phyloP scores from a whole-genome alignment of 2,329 filamentous ascomycete genomes.

The Botrytis hyacinthi region DNA sequence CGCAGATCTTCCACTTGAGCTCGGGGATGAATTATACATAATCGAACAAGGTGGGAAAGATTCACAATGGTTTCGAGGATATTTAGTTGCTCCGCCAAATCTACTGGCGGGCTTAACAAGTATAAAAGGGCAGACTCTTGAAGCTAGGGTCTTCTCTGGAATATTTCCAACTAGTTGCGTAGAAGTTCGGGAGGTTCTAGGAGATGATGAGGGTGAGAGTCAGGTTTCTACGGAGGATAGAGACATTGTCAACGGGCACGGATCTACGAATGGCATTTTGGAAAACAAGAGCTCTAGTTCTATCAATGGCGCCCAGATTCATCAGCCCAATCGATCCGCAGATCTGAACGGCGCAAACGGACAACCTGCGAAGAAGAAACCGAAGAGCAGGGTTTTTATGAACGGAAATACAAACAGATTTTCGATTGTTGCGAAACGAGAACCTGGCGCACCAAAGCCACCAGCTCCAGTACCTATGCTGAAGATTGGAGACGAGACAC shows the following conservation, averaged over 20 bases:
- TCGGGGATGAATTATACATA: constrained; percentile 97
- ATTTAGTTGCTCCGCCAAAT: constrained; percentile 90
- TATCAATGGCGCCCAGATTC: not conserved
- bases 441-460: constrained; percentile 70
- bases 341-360: constrained; percentile 16
- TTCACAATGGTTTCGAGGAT: constrained; percentile 91
- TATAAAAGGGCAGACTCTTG: constrained; percentile 86
- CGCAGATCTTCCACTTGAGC: constrained; percentile 91
- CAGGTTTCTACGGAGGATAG: constrained; percentile 24
- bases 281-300: not conserved
- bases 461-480: constrained; percentile 94
- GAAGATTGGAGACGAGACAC: constrained; percentile 95
- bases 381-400: constrained; percentile 24
- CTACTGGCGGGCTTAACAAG: constrained; percentile 88
- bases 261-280: constrained; percentile 23
- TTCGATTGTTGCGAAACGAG: constrained; percentile 53
- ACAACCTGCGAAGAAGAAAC: constrained; percentile 23
- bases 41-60: constrained; percentile 88
- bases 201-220: constrained; percentile 60
- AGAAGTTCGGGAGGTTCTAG: constrained; percentile 88
- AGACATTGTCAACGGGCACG: constrained; percentile 21
- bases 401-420: constrained; percentile 38
- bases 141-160: constrained; percentile 96
- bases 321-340: not conserved
- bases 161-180: constrained; percentile 96